Base-by-base conservation (phyloP, 148 eudicot species). In the Rhododendron griersonianum region DNA sequence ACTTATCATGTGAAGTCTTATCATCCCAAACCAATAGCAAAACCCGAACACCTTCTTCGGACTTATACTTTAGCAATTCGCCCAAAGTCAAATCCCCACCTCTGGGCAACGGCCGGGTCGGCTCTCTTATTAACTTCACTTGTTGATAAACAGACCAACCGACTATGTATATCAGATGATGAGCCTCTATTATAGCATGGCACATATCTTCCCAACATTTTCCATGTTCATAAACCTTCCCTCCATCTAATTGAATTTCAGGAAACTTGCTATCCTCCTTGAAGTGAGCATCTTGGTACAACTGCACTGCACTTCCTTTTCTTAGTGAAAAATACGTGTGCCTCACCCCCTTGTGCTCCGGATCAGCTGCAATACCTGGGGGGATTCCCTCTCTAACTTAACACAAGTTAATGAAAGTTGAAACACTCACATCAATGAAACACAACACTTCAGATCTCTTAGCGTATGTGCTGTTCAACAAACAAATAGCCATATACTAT, bases 161-260 rank as follows among this genome's bases (percentile, higher is more conserved):
- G 11, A 93, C 98, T 39, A 97, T 44, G 82, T 97, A 97, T 18
- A 97, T 92, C 92, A 97, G 16, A 89, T 97, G 99, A 59, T 95
- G 99, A 25, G 99, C 99, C 86, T 95, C 98, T 0, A 91, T 83
- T 5, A 97, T 91, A 1, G 99, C 98, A 85, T 93, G 87, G 35
- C 99, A 97, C 14, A 97, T 87, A 89, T 97, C 99, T 87, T 97
- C 99, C 99, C 99, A 97, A 84, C 98, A 97, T 6, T 65, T 87
- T 0, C 89, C 91, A 0, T 87, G 98, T 28, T 89, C 81, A 47
- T 83, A 96, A 63, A 85, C 51, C n/a, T 18, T 69, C 7, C 93
- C 95, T 7, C 86, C 93, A 9, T 95, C 99, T 69, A 95, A 69
- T 51, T 85, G 86, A 59, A 97, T 94, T 75, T 87, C 84, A 0